Evolutionary conservation across 441 rosid genomes (phyloP), one percentile per base, ranked within the genome.

Genomic region (Hura crepitans): DNA sequence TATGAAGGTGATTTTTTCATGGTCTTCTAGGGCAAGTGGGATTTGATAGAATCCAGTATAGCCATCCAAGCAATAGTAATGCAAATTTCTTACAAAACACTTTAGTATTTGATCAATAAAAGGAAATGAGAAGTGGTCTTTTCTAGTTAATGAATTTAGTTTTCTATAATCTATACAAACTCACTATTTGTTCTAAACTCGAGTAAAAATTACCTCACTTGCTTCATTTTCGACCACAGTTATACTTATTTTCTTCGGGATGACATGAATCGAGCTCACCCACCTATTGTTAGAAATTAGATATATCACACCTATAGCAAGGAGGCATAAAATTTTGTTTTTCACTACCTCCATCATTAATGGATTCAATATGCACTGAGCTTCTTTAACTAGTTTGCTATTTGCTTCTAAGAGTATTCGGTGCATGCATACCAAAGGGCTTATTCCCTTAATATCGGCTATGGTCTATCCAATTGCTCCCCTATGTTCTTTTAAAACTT

Each of bases 361-460:
- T 35, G 0, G 31, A 37, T 54, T 53, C 0, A 35, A 9, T 1
- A 35, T 13, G 2, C 18, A 2, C 37, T 55, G 14, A 2, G 23
- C 0, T 10, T 68, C 13, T 1, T 13, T 37, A 0, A 1, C 0
- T 3, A 3, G 23, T 5, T 55, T 55, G 9, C 0, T 1, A 4
- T 25, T 25, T 0, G 54, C 37, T 14, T 37, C 17, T 0, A 37
- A 4, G 0, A 68, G 1, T 17, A 39, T 68, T 1, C 23, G 33
- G 20, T 55, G 11, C 51, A 27, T 55, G 0, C 9, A 68, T 22
- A 17, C 0, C 0, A 0, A 54, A 23, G 53, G 39, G 22, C 13
- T 22, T 10, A 47, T 65, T 2, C 46, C 45, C 12, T 3, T 49
- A 17, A 53, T 53, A 4, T 53, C 28, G 0, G 28, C 22, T 0